Evolutionary conservation across 495 filamentous ascomycete species (phyloP), one percentile per base, ranked within the genome.

Genomic region (Penicillium simplicissimum): DNA sequence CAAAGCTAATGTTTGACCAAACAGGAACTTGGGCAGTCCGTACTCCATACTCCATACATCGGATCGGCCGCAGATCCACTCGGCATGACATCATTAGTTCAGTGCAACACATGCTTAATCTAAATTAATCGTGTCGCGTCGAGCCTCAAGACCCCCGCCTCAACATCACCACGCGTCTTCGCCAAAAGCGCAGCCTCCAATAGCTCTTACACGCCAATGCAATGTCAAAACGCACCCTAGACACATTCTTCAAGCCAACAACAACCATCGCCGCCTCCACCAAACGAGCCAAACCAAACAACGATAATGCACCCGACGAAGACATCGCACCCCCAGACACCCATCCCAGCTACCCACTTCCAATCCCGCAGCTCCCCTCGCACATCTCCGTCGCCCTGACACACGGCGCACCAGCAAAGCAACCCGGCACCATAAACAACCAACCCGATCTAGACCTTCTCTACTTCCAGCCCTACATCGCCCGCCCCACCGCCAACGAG

Each of bases 401-500:
- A 28, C 72, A 74, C 54, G 67, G 69, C 14, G 58, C 64, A 14
- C 64, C 69, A n/a, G 63, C 70, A 8, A 60, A 52, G 21, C 11
- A 57, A 47, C 40, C 59, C 0, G 59, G 38, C 17, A 42, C 51
- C 5, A 85, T 90, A 60, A 82, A 82, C 66, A 80, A 90, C 65
- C 83, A 87, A 62, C 80, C 83, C 0, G 78, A 90, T 64, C 81
- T 91, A 0, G 85, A 90, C 67, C 72, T 91, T 0, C 73, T 91
- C 19, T 87, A 88, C 66, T 91, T 85, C 71, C 79, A 87, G 58
- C 89, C 88, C 0, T 90, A 85, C 58, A 78, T 91, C 17, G 79
- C 82, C 0, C 67, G 76, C 9, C 56, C 73, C 8, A 75, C 84
- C 14, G 74, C 81, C 8, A 77, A 74, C 14, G 75, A 86, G 54